These are phyloP conservation scores for Aegle marmelos DNA, from an alignment of 345 rosid species.

Conservation along the genomic window DNA sequence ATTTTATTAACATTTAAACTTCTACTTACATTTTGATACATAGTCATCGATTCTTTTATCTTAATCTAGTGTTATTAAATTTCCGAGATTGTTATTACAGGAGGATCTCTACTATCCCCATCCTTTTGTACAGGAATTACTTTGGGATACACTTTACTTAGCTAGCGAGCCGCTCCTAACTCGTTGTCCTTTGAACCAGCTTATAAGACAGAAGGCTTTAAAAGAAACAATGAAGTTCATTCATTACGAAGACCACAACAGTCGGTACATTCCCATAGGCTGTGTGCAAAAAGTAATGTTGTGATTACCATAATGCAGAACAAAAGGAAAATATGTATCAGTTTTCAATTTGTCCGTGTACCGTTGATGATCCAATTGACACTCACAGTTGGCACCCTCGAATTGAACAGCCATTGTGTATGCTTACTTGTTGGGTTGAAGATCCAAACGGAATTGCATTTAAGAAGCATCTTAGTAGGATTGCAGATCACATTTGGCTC, in stretches of 20 bases:
- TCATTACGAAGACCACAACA: constrained; percentile 29
- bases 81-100: background rate
- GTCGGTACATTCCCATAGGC: constrained; percentile 37
- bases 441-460: constrained; percentile 43
- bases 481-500: constrained; percentile 76
- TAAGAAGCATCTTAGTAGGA: constrained; percentile 74
- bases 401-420: constrained; percentile 29
- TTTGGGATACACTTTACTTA: constrained; percentile 28
- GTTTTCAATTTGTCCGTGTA: background rate
- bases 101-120: constrained; percentile 17
- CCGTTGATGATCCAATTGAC: background rate
- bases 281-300: constrained; percentile 27
- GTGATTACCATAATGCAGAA: background rate
- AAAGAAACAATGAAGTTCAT: constrained; percentile 18
- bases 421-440: constrained; percentile 45
- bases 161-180: constrained; percentile 30
- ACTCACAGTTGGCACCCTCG: constrained; percentile 12
- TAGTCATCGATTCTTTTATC: background rate
- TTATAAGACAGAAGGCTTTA: constrained; percentile 25
- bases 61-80: background rate
- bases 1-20: background rate
- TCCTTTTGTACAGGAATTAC: constrained; percentile 11
- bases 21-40: background rate
- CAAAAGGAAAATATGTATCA: background rate
- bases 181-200: constrained; percentile 35